Evolutionary conservation across 805 yeast species (phyloP), one percentile per base, ranked within the genome.

Genomic region (Candida suzukii): DNA sequence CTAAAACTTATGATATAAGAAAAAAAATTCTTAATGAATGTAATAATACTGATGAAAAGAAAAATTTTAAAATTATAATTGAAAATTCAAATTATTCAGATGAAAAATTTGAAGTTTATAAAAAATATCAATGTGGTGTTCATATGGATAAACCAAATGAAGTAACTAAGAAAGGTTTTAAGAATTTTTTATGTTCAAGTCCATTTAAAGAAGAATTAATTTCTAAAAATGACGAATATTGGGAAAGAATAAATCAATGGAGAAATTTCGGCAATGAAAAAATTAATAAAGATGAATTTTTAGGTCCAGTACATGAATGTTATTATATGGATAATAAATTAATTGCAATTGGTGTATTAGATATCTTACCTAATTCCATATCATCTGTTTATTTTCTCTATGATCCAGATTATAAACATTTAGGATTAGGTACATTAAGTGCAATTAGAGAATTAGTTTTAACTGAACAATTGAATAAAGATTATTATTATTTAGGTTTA

Each of bases 311-410:
- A 2, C 97, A 88, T 58, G 95, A 87, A 53, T 74, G 86, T 55
- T 88, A 87, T 54, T 85, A 82, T 51, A 57, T 71, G 16, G 74
- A 84, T 36, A 77, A 60, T 4, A 68, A 71, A 46, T 64, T 88
- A 18, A 74, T 85, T 32, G 96, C 91, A 1, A 62, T 88, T 28
- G 85, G 85, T 0, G 86, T 88, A 1, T 54, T 83, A 25, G 97
- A 88, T 58, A 63, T 88, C 18, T 58, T 90, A 27, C 95, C 95
- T 0, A 59, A 75, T 21, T 83, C 86, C 0, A 58, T 90, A 0
- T 87, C 96, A 0, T 80, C 95, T 0, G 90, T 90, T 1, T 88
- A 90, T 57, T 84, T 90, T 56, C 77, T 88, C 12, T 87, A 93
- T 85, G 90, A 88, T 54, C 93, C 95, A 0, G 90, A 79, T 41